These are phyloP conservation scores for Andrographis paniculata DNA, from an alignment of 305 asterid genomes.

Conservation along the genomic window DNA sequence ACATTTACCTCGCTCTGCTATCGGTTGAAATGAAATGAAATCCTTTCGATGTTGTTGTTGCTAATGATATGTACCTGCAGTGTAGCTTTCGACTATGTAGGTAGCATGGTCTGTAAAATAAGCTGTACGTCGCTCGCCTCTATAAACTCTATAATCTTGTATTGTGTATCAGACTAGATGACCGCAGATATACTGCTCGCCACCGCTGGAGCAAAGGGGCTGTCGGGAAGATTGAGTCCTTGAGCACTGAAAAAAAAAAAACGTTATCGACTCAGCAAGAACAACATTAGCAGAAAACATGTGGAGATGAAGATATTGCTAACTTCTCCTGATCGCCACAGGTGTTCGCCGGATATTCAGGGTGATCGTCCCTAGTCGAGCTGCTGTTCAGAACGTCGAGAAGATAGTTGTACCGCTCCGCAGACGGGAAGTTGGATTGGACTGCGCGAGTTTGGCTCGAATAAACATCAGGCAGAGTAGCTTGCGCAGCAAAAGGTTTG, in stretches of 20 bases:
- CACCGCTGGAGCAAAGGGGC: conserved; percentile 48
- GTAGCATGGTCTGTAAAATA: conserved; percentile 15
- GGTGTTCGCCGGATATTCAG: conserved; percentile 24
- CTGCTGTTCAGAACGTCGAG: conserved; percentile 34
- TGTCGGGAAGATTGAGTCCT: conserved; percentile 58
- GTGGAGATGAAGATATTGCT: no score
- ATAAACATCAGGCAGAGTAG: background rate
- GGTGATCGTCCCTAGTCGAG: conserved; percentile 33
- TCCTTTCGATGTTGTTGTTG: conserved; percentile 12
- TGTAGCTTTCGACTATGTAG: conserved; percentile 21
- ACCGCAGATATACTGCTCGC: conserved; percentile 45
- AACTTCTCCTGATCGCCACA: conserved; percentile 43
- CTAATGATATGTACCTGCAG: conserved; percentile 31
- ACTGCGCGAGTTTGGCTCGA: conserved; percentile 23
- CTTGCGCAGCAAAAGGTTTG: no score
- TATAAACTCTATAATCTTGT: conserved; percentile 21
- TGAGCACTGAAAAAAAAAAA: conserved; percentile 31
- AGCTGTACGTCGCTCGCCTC: conserved; percentile 24
- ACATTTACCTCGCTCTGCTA: conserved; percentile 16
- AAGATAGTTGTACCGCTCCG: conserved; percentile 33
- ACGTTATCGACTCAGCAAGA: background rate
- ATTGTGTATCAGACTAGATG: conserved; percentile 28
- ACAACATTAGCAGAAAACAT: background rate
- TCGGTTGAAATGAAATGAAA: no score
- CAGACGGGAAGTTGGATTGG: conserved; percentile 33